phyloP scores from a whole-genome alignment of 192 early-diverging fungal genomes.

The Entomortierella chlamydospora region DNA sequence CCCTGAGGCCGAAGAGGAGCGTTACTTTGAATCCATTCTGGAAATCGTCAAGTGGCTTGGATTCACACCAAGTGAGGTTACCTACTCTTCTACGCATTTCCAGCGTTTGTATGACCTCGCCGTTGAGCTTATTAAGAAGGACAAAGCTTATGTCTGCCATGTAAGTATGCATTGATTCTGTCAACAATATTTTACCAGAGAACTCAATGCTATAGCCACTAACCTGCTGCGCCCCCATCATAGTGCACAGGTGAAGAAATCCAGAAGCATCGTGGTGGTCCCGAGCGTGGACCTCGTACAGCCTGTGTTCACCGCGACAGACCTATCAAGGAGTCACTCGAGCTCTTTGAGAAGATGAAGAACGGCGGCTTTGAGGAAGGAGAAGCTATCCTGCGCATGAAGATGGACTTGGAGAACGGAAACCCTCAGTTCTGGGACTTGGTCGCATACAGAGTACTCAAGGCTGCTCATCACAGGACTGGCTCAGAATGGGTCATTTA shows the following conservation, averaged over 20 bases:
- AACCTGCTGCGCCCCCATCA: background rate
- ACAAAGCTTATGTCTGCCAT: conserved; percentile 81
- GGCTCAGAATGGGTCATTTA: conserved; percentile 97
- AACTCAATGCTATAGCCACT: no score
- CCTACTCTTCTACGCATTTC: conserved; percentile 99
- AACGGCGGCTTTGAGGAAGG: conserved; percentile 94
- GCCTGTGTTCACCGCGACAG: conserved; percentile 94
- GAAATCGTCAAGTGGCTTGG: conserved; percentile 97
- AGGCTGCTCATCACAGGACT: conserved; percentile 93
- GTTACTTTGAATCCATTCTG: conserved; percentile 94
- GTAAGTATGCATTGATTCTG: conserved; percentile 13
- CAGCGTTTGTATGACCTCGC: conserved; percentile 96
- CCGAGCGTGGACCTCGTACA: conserved; percentile 83
- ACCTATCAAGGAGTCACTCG: conserved; percentile 91
- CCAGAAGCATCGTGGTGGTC: conserved; percentile 90
- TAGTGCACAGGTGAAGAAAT: conserved; percentile 98
- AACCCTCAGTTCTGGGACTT: conserved; percentile 99
- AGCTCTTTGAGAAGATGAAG: conserved; percentile 98
- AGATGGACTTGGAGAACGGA: conserved; percentile 98
- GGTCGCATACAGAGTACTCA: conserved; percentile 96
- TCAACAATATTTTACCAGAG: no score
- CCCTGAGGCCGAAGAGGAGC: conserved; percentile 91
- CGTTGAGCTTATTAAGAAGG: conserved; percentile 87
- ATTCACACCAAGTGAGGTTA: conserved; percentile 89
- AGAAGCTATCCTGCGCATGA: conserved; percentile 96